phyloP scores from a whole-genome alignment of 2,329 filamentous ascomycete genomes.

The Teratosphaeria destructans region DNA sequence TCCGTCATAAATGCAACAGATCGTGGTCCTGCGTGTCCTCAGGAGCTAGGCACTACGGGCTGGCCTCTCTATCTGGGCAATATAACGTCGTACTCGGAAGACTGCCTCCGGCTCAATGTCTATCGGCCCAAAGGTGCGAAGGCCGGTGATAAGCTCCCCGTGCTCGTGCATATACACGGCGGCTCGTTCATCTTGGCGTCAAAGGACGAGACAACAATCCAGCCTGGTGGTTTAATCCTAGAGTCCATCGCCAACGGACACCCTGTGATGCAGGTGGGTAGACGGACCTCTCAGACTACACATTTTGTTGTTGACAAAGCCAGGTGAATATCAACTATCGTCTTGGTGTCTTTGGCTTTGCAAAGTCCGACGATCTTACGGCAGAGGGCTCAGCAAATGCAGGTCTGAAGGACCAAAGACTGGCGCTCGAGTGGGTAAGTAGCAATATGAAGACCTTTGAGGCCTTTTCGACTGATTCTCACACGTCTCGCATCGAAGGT shows the following conservation, averaged over 20 bases:
- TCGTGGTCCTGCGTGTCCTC: neutral
- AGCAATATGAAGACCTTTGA: neutral
- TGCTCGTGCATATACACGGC: constrained; percentile 26
- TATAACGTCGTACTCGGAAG: constrained; percentile 1
- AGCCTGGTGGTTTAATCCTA: constrained; percentile 37
- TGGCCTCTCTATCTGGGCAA: neutral
- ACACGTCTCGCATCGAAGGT: neutral
- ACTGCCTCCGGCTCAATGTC: constrained; percentile 25
- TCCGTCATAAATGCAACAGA: neutral
- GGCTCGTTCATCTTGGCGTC: constrained; percentile 13
- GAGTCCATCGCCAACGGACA: constrained; percentile 35
- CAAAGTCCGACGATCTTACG: constrained; percentile 24
- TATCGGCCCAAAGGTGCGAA: constrained; percentile 13
- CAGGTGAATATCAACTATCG: constrained; percentile 19
- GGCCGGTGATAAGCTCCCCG: constrained; percentile 24
- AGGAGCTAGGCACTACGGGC: neutral
- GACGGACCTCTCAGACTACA: constrained; percentile 8
- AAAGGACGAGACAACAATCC: constrained; percentile 24
- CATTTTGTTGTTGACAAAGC: constrained; percentile 39
- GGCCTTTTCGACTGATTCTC: neutral
- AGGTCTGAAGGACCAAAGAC: constrained; percentile 29
- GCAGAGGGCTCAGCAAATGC: constrained; percentile 26
- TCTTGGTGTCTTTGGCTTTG: constrained; percentile 31
- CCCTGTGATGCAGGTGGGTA: constrained; percentile 22
- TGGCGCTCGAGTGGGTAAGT: constrained; percentile 30